These are phyloP conservation scores for Sporobolomyces roseus DNA, from an alignment of 768 basidiomycete species.

Conservation along the genomic window DNA sequence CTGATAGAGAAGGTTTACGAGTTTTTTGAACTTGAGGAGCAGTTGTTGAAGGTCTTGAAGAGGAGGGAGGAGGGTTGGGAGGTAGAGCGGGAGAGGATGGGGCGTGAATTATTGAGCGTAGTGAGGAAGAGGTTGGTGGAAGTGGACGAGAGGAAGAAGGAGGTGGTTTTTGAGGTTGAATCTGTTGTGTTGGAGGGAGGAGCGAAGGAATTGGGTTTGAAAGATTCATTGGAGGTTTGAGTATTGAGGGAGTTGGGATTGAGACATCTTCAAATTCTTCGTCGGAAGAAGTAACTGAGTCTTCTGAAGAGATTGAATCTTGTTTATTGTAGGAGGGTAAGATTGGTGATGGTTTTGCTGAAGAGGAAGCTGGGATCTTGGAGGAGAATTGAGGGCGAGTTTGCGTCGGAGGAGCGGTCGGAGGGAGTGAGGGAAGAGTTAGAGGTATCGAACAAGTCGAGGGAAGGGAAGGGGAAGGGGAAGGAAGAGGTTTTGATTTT, in stretches of 20 bases:
- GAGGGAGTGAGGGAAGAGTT: neutral
- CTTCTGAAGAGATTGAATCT: neutral
- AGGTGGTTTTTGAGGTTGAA: neutral
- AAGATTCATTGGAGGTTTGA: neutral
- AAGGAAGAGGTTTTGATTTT: neutral
- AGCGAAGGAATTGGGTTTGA: neutral
- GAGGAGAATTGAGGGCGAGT: conserved; percentile 9
- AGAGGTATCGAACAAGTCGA: too few species aligned
- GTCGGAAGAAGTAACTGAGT: neutral
- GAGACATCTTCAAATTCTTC: conserved; percentile 13
- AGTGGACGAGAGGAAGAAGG: neutral
- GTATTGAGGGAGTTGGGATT: neutral
- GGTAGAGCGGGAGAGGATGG: too few species aligned
- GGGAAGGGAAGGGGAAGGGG: neutral
- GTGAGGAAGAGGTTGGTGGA: too few species aligned
- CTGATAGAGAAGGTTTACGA: conserved; percentile 5
- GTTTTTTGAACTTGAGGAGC: neutral
- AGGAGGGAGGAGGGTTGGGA: neutral
- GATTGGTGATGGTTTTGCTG: neutral
- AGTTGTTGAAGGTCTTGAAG: too few species aligned
- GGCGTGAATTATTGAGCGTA: too few species aligned
- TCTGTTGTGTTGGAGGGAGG: neutral
- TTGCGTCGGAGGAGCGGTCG: neutral
- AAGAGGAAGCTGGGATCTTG: conserved; percentile 11
- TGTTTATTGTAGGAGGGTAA: neutral